A percentile compares a stretch with the other conserved stretches of the same genome.
phyloP scores from a whole-genome alignment of 768 basidiomycete genomes.

The Tephrocybe sp. region DNA sequence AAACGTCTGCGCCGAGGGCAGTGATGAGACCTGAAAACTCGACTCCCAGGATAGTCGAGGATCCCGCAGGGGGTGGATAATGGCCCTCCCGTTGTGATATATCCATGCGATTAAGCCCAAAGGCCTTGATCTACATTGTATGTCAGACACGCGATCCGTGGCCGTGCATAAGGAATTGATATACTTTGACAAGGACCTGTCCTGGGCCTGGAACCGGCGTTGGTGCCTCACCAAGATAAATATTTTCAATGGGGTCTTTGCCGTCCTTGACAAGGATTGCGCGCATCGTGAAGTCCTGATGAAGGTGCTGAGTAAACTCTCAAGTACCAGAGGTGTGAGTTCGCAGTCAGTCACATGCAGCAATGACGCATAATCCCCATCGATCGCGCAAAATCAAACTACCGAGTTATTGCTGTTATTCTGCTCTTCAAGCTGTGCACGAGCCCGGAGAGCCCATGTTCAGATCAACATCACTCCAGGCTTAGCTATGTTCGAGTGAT shows the following conservation, averaged over 20 bases:
- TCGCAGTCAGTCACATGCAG: too few relatives aligned
- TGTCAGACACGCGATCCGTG: neutral
- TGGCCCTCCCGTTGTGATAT: slow-evolving; percentile 64
- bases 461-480: too few relatives aligned
- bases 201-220: slow-evolving; percentile 55
- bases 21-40: slow-evolving; percentile 77
- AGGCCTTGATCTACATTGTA: slow-evolving; percentile 60
- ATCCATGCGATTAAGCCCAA: slow-evolving; percentile 92
- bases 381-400: too few relatives aligned
- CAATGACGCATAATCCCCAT: too few relatives aligned
- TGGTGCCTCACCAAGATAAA: slow-evolving; percentile 72
- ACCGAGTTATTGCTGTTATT: too few relatives aligned
- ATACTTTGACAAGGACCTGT: slow-evolving; percentile 79
- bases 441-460: too few relatives aligned
- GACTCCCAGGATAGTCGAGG: slow-evolving; percentile 75
- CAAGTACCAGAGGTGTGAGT: too few relatives aligned
- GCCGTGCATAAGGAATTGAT: neutral
- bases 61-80: slow-evolving; percentile 80
- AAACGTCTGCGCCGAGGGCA: slow-evolving; percentile 47
- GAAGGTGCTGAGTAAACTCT: too few relatives aligned
- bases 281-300: slow-evolving; percentile 48
- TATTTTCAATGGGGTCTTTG: slow-evolving; percentile 70
- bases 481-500: too few relatives aligned
- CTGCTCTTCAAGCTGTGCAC: too few relatives aligned
- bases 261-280: slow-evolving; percentile 77